phyloP scores from a whole-genome alignment of 2,329 filamentous ascomycete genomes.

The Lecanicillium sp. region DNA sequence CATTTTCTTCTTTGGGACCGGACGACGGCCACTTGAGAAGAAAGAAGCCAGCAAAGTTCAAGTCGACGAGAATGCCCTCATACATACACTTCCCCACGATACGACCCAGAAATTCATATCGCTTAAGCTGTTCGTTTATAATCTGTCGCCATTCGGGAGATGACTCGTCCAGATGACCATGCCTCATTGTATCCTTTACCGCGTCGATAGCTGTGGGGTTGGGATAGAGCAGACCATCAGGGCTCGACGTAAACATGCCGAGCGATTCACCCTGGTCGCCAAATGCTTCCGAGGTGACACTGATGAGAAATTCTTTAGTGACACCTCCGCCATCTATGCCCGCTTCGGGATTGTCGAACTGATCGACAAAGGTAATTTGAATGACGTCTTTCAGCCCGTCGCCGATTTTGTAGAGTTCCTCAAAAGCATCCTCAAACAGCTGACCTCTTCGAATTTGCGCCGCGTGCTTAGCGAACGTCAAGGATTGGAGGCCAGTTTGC shows the following conservation, averaged over 20 bases:
- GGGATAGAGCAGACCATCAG: conserved; percentile 80
- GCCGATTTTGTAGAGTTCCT: conserved; percentile 74
- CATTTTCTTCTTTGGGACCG: conserved; percentile 55
- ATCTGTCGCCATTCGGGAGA: conserved; percentile 51
- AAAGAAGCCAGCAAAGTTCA: conserved; percentile 92
- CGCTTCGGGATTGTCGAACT: conserved; percentile 79
- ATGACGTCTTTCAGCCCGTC: conserved; percentile 90
- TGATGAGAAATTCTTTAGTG: conserved; percentile 93
- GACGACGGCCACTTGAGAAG: conserved; percentile 88
- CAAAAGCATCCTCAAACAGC: conserved; percentile 80
- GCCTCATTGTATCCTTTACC: conserved; percentile 51
- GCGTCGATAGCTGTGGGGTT: conserved; percentile 75
- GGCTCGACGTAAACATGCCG: conserved; percentile 74
- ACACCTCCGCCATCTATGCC: conserved; percentile 96
- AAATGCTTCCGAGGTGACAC: conserved; percentile 81
- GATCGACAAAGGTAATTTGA: conserved; percentile 91
- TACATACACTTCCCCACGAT: conserved; percentile 96
- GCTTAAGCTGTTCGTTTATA: conserved; percentile 57
- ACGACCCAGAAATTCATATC: conserved; percentile 87
- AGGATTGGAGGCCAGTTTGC: conserved; percentile 11
- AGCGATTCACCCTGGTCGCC: conserved; percentile 38
- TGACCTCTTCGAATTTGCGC: conserved; percentile 73
- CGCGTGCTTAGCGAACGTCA: conserved; percentile 56
- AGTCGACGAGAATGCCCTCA: conserved; percentile 90
- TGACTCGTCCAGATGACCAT: conserved; percentile 44